Percentiles rank a stretch among this genome's conserved stretches.
phyloP scores from a whole-genome alignment of 1,139 yeast genomes.

The Taphrina sp. region DNA sequence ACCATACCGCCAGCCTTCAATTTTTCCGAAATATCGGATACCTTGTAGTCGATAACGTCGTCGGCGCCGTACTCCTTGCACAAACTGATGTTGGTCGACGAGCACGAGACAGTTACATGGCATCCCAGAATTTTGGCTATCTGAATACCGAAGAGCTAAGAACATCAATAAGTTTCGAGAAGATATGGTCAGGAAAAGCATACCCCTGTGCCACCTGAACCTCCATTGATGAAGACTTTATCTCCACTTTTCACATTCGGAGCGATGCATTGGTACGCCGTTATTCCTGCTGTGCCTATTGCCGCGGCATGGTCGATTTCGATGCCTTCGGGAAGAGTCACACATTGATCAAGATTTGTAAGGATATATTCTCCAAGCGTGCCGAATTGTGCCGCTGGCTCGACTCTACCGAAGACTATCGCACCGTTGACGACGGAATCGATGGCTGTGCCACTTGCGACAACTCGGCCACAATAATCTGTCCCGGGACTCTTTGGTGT shows the following conservation, averaged over 20 bases:
- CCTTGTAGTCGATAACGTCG: constrained; percentile 28
- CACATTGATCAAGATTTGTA: background rate
- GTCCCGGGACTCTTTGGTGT: constrained; percentile 27
- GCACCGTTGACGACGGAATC: constrained; percentile 19
- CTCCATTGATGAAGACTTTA: constrained; percentile 32
- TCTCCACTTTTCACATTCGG: constrained; percentile 19
- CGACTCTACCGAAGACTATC: constrained; percentile 20
- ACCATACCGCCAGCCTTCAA: constrained; percentile 15
- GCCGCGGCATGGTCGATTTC: constrained; percentile 28
- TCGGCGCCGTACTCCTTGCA: constrained; percentile 31
- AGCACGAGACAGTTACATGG: constrained; percentile 27
- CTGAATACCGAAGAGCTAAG: constrained; percentile 29
- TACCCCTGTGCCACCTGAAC: constrained; percentile 33
- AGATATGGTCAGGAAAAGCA: too few species aligned
- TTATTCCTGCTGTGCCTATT: constrained; percentile 32
- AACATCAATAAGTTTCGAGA: too few species aligned
- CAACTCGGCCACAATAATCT: constrained; percentile 29
- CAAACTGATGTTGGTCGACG: constrained; percentile 27
- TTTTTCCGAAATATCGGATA: constrained; percentile 7
- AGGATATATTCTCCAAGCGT: constrained; percentile 21
- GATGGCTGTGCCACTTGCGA: constrained; percentile 22
- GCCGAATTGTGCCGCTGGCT: constrained; percentile 18
- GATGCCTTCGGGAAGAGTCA: constrained; percentile 14
- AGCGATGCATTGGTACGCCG: constrained; percentile 30
- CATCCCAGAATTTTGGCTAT: constrained; percentile 30